Conservation (phyloP, 495 filamentous ascomycete species). For the Aspergillus sclerotiicarbonarius region DNA sequence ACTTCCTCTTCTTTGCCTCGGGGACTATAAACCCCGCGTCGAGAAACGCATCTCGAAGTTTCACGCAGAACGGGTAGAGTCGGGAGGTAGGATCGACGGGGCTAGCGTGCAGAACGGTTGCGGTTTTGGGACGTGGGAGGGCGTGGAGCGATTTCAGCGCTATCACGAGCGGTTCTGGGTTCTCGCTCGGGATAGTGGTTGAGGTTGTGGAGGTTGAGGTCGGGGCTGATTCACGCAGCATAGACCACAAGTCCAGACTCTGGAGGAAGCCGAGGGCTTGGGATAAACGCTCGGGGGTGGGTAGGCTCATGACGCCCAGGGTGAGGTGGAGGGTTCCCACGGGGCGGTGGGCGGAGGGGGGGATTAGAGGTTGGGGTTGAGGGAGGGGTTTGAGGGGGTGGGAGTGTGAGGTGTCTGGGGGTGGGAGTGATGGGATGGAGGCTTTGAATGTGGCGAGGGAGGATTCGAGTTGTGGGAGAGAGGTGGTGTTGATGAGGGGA, state of each 20-base stretch:
- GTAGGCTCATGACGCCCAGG: conserved; percentile 80
- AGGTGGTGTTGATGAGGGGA: conserved; percentile 64
- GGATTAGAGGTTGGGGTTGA: conserved; percentile 31
- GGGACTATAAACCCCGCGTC: conserved; percentile 58
- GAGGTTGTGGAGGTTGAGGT: neutral
- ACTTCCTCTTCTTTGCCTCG: conserved; percentile 36
- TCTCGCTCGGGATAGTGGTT: neutral
- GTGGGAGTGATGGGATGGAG: conserved; percentile 41
- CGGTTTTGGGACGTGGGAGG: conserved; percentile 29
- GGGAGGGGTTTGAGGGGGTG: neutral
- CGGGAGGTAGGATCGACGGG: conserved; percentile 56
- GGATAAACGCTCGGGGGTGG: conserved; percentile 52
- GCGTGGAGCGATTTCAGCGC: conserved; percentile 41
- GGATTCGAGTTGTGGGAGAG: conserved; percentile 60
- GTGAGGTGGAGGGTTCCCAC: conserved; percentile 82
- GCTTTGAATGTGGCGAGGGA: conserved; percentile 60
- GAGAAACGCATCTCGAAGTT: conserved; percentile 58
- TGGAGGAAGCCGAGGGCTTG: conserved; percentile 57
- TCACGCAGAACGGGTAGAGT: conserved; percentile 62
- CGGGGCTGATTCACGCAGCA: conserved; percentile 46
- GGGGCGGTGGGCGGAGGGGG: conserved; percentile 67
- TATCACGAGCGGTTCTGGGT: conserved; percentile 23
- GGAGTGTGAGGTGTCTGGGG: conserved; percentile 12
- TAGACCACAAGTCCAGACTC: conserved; percentile 47
- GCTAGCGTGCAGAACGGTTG: conserved; percentile 54